Base-by-base conservation (phyloP, 2,329 filamentous ascomycete genomes). In the Sclerotinia spermophila region DNA sequence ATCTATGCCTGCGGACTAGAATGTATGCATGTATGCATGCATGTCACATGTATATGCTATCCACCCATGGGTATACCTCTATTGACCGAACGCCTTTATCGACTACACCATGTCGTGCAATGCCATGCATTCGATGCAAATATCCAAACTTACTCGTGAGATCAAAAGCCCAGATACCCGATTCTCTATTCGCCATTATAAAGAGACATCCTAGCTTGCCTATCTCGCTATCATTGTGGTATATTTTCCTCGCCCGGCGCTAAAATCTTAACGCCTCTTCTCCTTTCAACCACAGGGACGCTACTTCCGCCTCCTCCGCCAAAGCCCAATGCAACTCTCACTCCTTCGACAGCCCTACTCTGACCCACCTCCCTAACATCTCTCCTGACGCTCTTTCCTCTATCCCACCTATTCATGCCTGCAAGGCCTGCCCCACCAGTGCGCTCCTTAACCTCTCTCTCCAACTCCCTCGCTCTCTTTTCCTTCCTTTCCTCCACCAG, bases 201-300 rank as follows among this genome's bases (percentile, higher is more conserved):
- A 66, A 5, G n/a, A 51, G 17, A 44, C 27, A 42, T 17, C 2
- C 42, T 66, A 59, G 33, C 38, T 27, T 42, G 21, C 8, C 8
- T 5, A 24, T 35, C 44, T 38, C 60, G 45, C 44, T 13, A 59
- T 65, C 11, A 40, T 38, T 61, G 19, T 61, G 35, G 33, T 19
- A 8, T 5, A 27, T 73, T 62, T 53, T 75, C 74, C 48, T 79
- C 77, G 4, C 75, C 77, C 19, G 78, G 78, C 11, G 75, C 75
- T 69, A 79, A 84, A 79, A 90, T 88, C 81, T 90, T 90, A 75
- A 90, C 88, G 73, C 87, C 89, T 83, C 89, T 89, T 77, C 87
- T 83, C 73, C 86, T 82, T 77, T 89, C 87, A 71, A 86, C 79
- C 61, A 86, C 84, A 1, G 77, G 78, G 2, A 78, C 56, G 38